Evolutionary conservation across 2,329 filamentous ascomycete genomes (phyloP).

Genomic region (Raffaelea deltoideospora): DNA sequence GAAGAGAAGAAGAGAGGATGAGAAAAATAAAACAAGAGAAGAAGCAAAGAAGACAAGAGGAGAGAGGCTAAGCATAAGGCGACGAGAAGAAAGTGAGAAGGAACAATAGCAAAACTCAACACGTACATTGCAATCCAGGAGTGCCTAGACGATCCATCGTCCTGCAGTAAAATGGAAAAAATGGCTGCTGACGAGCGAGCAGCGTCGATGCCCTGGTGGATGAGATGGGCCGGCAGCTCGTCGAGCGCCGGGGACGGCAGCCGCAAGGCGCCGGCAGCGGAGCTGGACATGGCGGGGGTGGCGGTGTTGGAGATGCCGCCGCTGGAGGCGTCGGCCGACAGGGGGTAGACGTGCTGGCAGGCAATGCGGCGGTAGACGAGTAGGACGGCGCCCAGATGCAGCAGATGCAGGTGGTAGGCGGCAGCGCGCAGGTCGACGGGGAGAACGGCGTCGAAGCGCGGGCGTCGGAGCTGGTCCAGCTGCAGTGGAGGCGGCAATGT

Average conservation of each 20-base stretch:
- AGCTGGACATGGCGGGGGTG: background rate
- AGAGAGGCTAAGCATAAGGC: background rate
- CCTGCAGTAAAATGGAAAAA: slow-evolving; percentile 10
- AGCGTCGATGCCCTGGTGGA: slow-evolving; percentile 12
- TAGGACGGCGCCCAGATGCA: slow-evolving; percentile 17
- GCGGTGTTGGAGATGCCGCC: background rate
- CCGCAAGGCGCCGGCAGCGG: background rate
- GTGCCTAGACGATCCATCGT: slow-evolving; percentile 10
- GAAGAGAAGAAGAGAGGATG: too few species aligned
- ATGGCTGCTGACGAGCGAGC: slow-evolving; percentile 14
- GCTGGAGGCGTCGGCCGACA: too few species aligned
- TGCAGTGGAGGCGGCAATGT: slow-evolving; percentile 12
- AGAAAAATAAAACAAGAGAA: background rate
- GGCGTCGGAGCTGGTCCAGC: slow-evolving; percentile 5
- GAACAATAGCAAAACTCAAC: too few species aligned
- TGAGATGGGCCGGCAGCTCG: slow-evolving; percentile 1
- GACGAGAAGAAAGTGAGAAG: background rate
- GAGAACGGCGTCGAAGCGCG: background rate
- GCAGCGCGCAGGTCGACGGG: slow-evolving; percentile 10
- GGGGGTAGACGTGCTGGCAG: slow-evolving; percentile 11
- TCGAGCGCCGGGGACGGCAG: slow-evolving; percentile 1
- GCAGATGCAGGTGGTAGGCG: slow-evolving; percentile 16
- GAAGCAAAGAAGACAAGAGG: background rate
- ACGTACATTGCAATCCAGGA: slow-evolving; percentile 18
- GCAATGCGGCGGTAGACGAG: slow-evolving; percentile 17